phyloP scores from a whole-genome alignment of 345 rosid genomes.

The Ceriops zippeliana region DNA sequence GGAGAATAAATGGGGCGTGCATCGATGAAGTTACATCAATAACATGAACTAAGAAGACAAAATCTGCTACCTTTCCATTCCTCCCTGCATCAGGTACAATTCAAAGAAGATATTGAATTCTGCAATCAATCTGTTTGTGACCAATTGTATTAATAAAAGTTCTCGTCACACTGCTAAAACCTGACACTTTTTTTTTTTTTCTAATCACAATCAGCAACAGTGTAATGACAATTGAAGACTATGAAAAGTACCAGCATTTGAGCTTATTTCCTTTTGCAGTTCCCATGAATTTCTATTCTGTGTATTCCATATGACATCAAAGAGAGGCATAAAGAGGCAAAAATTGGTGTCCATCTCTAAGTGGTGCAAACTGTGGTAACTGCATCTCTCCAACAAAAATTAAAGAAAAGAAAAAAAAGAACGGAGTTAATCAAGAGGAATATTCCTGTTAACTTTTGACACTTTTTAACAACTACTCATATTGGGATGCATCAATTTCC shows the following conservation, averaged over 20 bases:
- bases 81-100: slow-evolving; percentile 31
- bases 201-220: too few species aligned
- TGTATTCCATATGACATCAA: slow-evolving; percentile 73
- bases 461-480: too few species aligned
- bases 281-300: slow-evolving; percentile 71
- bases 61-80: slow-evolving; percentile 58
- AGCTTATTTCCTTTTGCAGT: slow-evolving; percentile 45
- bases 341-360: slow-evolving; percentile 68
- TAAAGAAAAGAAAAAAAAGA: neutral
- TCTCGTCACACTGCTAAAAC: too few species aligned
- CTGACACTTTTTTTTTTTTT: too few species aligned
- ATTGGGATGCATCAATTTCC: too few species aligned
- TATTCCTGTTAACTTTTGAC: too few species aligned
- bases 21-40: slow-evolving; percentile 62
- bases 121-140: too few species aligned
- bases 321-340: slow-evolving; percentile 95
- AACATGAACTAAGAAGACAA: slow-evolving; percentile 90
- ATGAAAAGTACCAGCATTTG: slow-evolving; percentile 45
- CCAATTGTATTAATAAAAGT: too few species aligned
- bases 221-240: neutral
- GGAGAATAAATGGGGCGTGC: slow-evolving; percentile 63
- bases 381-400: slow-evolving; percentile 23
- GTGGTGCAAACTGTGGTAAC: slow-evolving; percentile 90
- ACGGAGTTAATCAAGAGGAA: neutral
- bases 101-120: neutral